Evolutionary conservation across 1,284 basidiomycete species (phyloP), one percentile per base, ranked within the genome.

Genomic region (Ganoderma meredithae): DNA sequence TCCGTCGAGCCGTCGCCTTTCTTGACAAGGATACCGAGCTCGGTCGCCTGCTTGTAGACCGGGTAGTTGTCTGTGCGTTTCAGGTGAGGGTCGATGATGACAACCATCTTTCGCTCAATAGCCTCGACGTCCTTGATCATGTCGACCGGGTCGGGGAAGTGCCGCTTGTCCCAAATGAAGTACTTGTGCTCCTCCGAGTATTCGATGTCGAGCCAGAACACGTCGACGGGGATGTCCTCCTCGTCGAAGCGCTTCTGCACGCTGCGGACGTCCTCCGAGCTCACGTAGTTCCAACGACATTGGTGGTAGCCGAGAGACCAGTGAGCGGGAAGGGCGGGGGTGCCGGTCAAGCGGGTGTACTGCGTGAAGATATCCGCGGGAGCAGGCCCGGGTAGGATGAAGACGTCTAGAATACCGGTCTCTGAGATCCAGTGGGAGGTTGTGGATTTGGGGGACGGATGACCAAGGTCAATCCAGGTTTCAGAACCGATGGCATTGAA

Each of bases 201-300:
- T 80, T 99, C 98, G 75, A 99, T 99, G 81, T 99, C 98, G 56
- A 99, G 88, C 98, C 98, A 99, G 76, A 99, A 93, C 8, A 98
- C 96, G 76, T 99, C 98, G 44, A 99, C 90, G 0, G 98, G 97
- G 65, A 99, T 96, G 75, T 98, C 95, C 44, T 92, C 93, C 73
- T 95, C 93, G 72, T 99, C 97, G 77, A 99, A 98, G 64, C 90
- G 85, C 75, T 85, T 86, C 80, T 96, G 93, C 8, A 99, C 96
- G n/a, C 87, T 85, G 22, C 96, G 86, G 6, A 99, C 87, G 78
- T 99, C 98, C 13, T 93, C 90, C 60, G 95, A 92, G 78, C 91
- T 95, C 72, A 98, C 86, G 77, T 99, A 99, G 81, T 99, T 99
- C 98, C 98, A 99, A 58, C 98, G 86, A 80, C 96, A 99, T 79